phyloP scores from a whole-genome alignment of 192 early-diverging fungal species.

The Coemansia sp. region DNA sequence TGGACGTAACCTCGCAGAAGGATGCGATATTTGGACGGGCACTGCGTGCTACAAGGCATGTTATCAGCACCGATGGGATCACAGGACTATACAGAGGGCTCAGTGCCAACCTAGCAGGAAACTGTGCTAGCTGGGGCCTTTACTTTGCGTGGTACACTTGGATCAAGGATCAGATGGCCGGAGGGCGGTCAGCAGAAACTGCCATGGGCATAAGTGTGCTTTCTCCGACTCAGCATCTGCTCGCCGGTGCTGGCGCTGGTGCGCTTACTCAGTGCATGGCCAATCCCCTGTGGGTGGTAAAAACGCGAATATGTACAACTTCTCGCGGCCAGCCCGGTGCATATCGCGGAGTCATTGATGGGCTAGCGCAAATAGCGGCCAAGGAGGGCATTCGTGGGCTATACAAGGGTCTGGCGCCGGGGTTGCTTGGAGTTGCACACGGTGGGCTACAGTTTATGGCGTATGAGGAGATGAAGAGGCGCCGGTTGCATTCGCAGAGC shows the following conservation, averaged over 20 bases:
- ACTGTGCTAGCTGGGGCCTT: conserved; percentile 92
- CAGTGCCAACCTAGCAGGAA: conserved; percentile 83
- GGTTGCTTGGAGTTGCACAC: conserved; percentile 90
- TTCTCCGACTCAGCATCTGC: conserved; percentile 73
- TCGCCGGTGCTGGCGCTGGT: conserved; percentile 75
- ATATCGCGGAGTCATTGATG: conserved; percentile 67
- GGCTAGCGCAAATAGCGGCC: conserved; percentile 56
- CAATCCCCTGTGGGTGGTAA: conserved; percentile 84
- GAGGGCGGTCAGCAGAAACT: conserved; percentile 44
- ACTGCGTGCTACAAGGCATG: conserved; percentile 58
- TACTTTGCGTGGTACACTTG: conserved; percentile 89
- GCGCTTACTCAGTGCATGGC: conserved; percentile 68
- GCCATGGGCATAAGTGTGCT: conserved; percentile 54
- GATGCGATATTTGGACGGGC: conserved; percentile 65
- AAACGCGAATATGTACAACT: conserved; percentile 78
- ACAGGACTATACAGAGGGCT: conserved; percentile 90
- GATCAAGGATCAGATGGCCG: conserved; percentile 47
- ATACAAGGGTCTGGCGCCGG: conserved; percentile 80
- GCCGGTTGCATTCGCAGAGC: conserved; percentile 36
- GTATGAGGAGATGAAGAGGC: conserved; percentile 94
- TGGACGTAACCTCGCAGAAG: conserved; percentile 56
- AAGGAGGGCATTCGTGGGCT: conserved; percentile 74
- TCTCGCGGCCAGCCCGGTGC: conserved; percentile 55
- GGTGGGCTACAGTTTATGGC: conserved; percentile 98
- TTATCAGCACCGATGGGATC: conserved; percentile 60